Evolutionary conservation across 176 grass and related monocot species (phyloP).

Genomic region (Phragmites australis): DNA sequence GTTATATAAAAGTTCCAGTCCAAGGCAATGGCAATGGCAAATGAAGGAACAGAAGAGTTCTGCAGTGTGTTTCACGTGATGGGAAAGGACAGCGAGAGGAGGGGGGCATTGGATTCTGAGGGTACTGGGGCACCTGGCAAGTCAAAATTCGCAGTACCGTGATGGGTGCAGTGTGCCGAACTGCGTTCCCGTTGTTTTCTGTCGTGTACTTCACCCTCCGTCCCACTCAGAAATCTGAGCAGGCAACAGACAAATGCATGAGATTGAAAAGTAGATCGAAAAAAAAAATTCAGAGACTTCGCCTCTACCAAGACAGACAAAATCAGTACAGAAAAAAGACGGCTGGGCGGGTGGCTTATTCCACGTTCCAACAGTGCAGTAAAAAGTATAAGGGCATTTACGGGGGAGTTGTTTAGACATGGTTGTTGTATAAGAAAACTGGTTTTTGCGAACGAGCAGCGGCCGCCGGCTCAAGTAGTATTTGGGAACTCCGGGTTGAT

Average conservation of each 20-base stretch:
- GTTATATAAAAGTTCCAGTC: too few species aligned
- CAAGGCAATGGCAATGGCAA: too few species aligned
- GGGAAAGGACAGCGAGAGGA: neutral
- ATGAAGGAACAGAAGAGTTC: neutral
- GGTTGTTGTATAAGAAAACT: too few species aligned
- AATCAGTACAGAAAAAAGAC: constrained; percentile 18
- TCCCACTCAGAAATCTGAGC: constrained; percentile 22
- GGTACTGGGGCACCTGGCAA: constrained; percentile 48
- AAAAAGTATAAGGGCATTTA: neutral
- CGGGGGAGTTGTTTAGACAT: too few species aligned
- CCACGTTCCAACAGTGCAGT: neutral
- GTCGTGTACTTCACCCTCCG: constrained; percentile 29
- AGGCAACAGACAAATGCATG: constrained; percentile 36
- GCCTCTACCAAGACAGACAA: constrained; percentile 26
- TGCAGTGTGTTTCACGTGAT: constrained; percentile 41
- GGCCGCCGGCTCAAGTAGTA: too few species aligned
- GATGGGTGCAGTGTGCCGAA: constrained; percentile 37
- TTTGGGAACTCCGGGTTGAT: too few species aligned
- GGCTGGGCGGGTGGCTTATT: neutral
- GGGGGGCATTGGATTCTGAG: constrained; percentile 37
- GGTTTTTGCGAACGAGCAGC: too few species aligned
- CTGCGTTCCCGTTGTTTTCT: constrained; percentile 56
- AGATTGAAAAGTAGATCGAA: constrained; percentile 34
- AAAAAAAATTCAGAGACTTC: constrained; percentile 35
- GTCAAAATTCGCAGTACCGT: constrained; percentile 48